Conservation (phyloP, 805 yeast species). For the Vanderwaltozyma verrucispora region DNA sequence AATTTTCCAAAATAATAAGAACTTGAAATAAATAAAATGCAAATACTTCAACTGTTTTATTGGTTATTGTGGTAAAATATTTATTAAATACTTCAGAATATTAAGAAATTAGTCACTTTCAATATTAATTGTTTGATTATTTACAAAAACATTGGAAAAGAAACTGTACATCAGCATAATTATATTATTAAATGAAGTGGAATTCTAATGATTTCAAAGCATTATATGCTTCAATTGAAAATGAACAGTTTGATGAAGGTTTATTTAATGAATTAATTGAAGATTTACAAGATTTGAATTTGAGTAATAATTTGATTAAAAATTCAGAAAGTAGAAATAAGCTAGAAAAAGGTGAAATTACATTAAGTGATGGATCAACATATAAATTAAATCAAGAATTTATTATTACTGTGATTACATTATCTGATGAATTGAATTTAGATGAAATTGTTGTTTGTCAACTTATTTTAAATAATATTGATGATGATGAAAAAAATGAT, state of each 20-base stretch:
- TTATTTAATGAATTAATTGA: conserved; percentile 28
- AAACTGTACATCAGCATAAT: too few species aligned
- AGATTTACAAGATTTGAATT: conserved; percentile 37
- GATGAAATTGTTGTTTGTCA: conserved; percentile 76
- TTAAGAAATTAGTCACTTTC: too few species aligned
- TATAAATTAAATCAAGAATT: conserved; percentile 59
- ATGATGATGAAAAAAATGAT: conserved; percentile 11
- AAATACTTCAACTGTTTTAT: too few species aligned
- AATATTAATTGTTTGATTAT: too few species aligned
- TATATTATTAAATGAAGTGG: conserved; percentile 26
- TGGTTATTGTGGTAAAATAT: too few species aligned
- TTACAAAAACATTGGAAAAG: too few species aligned
- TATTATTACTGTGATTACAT: conserved; percentile 42
- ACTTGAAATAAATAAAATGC: too few species aligned
- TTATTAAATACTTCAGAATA: too few species aligned
- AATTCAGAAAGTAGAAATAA: conserved; percentile 37
- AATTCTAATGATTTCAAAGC: conserved; percentile 28
- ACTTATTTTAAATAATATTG: conserved; percentile 36
- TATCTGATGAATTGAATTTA: conserved; percentile 57
- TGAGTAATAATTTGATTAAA: conserved; percentile 32
- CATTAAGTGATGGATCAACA: conserved; percentile 37
- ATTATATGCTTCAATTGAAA: conserved; percentile 38
- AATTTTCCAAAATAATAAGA: too few species aligned
- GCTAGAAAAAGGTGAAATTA: conserved; percentile 37
- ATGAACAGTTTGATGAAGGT: conserved; percentile 14